A percentile compares a stretch with the other conserved stretches of the same genome.
These are phyloP conservation scores for Tilletia setariae DNA, from an alignment of 1,284 basidiomycete species.

Conservation along the genomic window DNA sequence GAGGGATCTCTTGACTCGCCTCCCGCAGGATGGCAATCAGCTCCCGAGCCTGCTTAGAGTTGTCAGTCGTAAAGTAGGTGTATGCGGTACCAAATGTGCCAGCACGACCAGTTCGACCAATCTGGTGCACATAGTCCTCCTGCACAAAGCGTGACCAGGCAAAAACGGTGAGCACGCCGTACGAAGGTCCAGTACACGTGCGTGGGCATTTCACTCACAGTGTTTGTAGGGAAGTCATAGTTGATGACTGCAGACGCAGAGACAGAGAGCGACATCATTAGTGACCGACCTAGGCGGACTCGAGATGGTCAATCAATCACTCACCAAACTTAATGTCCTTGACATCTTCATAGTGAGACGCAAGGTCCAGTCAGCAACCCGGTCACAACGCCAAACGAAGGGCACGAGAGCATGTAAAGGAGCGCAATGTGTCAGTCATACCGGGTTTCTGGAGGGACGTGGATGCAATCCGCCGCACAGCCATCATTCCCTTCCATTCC, in stretches of 20 bases:
- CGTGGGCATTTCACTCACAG: conserved; percentile 55
- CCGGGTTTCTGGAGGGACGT: too few relatives aligned
- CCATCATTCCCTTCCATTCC: too few relatives aligned
- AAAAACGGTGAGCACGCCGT: neutral
- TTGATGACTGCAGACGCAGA: conserved; percentile 58
- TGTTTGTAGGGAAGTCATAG: conserved; percentile 96
- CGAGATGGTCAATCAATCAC: conserved; percentile 51
- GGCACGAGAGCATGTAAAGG: too few relatives aligned
- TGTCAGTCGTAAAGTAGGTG: conserved; percentile 83
- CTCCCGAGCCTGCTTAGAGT: conserved; percentile 89
- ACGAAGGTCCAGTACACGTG: neutral
- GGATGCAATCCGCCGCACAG: too few relatives aligned
- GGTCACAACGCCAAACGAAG: too few relatives aligned
- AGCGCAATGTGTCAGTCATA: too few relatives aligned
- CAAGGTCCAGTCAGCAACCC: too few relatives aligned
- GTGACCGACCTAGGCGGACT: neutral
- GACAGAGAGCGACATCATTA: conserved; percentile 9
- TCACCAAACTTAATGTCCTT: conserved; percentile 90
- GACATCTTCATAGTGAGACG: conserved; percentile 65
- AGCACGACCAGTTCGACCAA: conserved; percentile 71
- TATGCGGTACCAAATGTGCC: conserved; percentile 78
- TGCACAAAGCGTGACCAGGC: neutral
- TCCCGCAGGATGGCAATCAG: conserved; percentile 83
- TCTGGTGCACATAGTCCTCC: conserved; percentile 86
- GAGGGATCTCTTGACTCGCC: conserved; percentile 80